Conservation (phyloP, 306 rosid species). For the Sicyos edulis region DNA sequence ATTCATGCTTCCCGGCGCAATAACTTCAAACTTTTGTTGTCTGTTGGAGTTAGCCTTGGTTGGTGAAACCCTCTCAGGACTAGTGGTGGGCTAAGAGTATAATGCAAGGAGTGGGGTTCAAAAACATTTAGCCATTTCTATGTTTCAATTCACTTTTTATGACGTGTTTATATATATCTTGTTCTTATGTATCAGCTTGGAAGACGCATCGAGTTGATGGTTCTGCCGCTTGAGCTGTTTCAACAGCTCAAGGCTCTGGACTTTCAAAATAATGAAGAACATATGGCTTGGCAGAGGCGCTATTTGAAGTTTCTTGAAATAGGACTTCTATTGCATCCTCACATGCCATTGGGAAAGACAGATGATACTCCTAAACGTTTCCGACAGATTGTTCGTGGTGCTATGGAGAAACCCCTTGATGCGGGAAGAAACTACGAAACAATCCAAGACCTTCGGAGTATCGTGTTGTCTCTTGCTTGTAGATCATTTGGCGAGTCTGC, state of each 20-base stretch:
- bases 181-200: conserved; percentile 68
- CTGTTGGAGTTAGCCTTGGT: background rate
- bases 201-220: conserved; percentile 68
- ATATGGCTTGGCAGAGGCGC: conserved; percentile 75
- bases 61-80: background rate
- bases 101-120: background rate
- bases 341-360: conserved; percentile 53
- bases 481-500: conserved; percentile 66
- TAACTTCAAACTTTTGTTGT: background rate
- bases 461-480: conserved; percentile 61
- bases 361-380: conserved; percentile 54
- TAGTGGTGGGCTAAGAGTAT: background rate
- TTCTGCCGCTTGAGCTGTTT: conserved; percentile 81
- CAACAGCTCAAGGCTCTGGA: conserved; percentile 72
- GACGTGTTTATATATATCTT: conserved; percentile 19
- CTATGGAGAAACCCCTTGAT: conserved; percentile 62
- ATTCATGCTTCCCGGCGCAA: background rate
- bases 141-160: background rate
- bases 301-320: conserved; percentile 76
- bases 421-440: conserved; percentile 50
- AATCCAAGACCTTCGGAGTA: conserved; percentile 50
- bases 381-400: conserved; percentile 42
- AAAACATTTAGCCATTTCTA: background rate
- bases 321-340: conserved; percentile 68
- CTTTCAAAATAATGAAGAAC: conserved; percentile 62